Base-by-base conservation (phyloP, 495 filamentous ascomycete species). In the Penicillium cinerascens region DNA sequence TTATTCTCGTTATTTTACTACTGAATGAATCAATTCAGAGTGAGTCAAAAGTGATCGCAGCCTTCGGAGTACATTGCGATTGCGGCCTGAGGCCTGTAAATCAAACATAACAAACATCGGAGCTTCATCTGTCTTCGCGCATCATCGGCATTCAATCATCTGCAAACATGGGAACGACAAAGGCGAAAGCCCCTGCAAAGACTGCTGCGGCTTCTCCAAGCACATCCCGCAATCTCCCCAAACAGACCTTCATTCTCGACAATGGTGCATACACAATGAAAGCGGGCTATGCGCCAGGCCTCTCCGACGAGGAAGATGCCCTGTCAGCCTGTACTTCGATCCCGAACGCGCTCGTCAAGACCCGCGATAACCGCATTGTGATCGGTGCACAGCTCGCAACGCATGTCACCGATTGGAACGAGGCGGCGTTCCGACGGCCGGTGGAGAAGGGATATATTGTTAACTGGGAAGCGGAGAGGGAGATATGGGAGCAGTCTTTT, bases 231-330 rank as follows among this genome's bases (percentile, higher is more conserved):
- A 35, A 62, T 22, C 51, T 81, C 8, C 85, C 87, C 0, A 68
- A 82, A 9, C 78, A 79, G 53, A 95, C 92, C 0, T 83, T 97
- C 41, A 78, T 99, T 42, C 74, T 97, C 58, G 95, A 99, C 75
- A 97, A 97, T 77, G 95, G 93, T 60, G 91, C 86, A 25, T 88
- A 88, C 67, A 92, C 86, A 4, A 87, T 97, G 68, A 99, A 99
- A 77, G 91, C 92, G 21, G 92, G 93, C 54, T 89, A 92, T 63
- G 81, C 86, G 26, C 70, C 77, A 15, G 56, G 70, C 18, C 51
- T 15, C n/a, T 55, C 52, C 18, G 68, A 52, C 25, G 59, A 56
- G 21, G 69, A 76, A 40, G 79, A 84, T 57, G 59, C 59, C 3
- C 53, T 74, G 11, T 69, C 68, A 15, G 45, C 59, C 7, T 95